phyloP scores from a whole-genome alignment of 2,329 filamentous ascomycete genomes.

The Lasiodiplodia sp. region DNA sequence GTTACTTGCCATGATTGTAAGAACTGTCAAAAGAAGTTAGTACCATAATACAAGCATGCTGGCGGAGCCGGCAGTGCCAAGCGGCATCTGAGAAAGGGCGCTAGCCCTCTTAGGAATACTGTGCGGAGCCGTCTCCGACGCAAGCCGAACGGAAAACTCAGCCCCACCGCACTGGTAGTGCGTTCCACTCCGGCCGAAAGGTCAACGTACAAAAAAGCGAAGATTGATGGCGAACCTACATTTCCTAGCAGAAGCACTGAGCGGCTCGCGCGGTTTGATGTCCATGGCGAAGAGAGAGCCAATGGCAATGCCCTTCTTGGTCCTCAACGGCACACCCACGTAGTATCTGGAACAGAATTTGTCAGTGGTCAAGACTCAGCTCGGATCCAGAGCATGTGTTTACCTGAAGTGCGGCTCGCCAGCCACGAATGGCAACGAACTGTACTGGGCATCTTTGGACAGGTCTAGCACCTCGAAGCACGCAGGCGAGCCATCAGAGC shows the following conservation, averaged over 20 bases:
- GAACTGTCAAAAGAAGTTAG: slow-evolving; percentile 29
- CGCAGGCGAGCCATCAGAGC: slow-evolving; percentile 40
- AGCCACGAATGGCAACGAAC: slow-evolving; percentile 39
- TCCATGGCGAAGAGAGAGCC: slow-evolving; percentile 44
- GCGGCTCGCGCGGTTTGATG: slow-evolving; percentile 34
- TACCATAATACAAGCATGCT: background rate
- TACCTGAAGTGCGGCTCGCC: slow-evolving; percentile 37
- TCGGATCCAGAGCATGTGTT: background rate
- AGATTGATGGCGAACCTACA: slow-evolving; percentile 32
- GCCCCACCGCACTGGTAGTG: background rate
- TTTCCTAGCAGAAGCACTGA: slow-evolving; percentile 32
- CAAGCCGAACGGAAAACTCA: background rate
- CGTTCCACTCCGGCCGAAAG: background rate
- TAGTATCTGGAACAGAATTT: slow-evolving; percentile 37
- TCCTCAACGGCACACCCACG: slow-evolving; percentile 43
- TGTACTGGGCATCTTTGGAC: slow-evolving; percentile 44
- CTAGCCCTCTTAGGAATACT: background rate
- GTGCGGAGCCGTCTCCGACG: background rate
- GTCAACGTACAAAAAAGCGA: background rate
- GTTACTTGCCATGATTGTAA: slow-evolving; percentile 42
- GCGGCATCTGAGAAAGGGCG: background rate
- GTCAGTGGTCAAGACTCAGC: background rate
- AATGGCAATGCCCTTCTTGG: slow-evolving; percentile 43
- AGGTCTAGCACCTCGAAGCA: slow-evolving; percentile 51
- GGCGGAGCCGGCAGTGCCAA: background rate